Evolutionary conservation across 768 basidiomycete species (phyloP).

Genomic region (Russula olivacea): DNA sequence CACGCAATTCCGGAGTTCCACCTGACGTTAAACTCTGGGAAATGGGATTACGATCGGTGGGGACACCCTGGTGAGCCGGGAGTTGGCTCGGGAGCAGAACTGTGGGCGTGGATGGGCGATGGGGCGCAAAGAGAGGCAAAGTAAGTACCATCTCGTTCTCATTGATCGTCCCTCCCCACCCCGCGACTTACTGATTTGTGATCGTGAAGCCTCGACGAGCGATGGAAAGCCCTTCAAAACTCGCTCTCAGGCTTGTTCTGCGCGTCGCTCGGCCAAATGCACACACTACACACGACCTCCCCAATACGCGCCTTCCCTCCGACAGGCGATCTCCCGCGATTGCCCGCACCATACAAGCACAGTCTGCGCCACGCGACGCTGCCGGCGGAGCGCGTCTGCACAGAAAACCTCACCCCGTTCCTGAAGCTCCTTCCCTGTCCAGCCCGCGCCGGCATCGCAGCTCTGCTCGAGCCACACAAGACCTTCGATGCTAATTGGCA

Average conservation of each 20-base stretch:
- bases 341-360: constrained; percentile 35
- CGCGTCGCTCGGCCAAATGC: constrained; percentile 76
- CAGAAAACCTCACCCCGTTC: constrained; percentile 95
- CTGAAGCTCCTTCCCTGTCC: constrained; percentile 93
- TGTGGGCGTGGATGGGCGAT: constrained; percentile 91
- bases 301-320: constrained; percentile 41
- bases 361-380: constrained; percentile 68
- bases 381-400: constrained; percentile 88
- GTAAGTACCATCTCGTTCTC: constrained; percentile 35
- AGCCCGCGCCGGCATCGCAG: constrained; percentile 75
- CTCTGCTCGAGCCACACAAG: constrained; percentile 75
- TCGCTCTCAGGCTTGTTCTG: constrained; percentile 92
- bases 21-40: constrained; percentile 84
- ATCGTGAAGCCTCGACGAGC: constrained; percentile 52
- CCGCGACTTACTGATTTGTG: not conserved
- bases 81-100: constrained; percentile 80
- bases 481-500: constrained; percentile 93
- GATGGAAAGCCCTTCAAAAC: constrained; percentile 84
- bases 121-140: constrained; percentile 32
- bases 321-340: constrained; percentile 6
- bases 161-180: not conserved
- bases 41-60: constrained; percentile 85
- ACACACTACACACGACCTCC: constrained; percentile 68
- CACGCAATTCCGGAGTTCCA: constrained; percentile 86
- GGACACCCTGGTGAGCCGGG: constrained; percentile 70